A percentile compares a stretch with the other conserved stretches of the same genome.
These are phyloP conservation scores for Hyaloscypha finlandica DNA, from an alignment of 495 filamentous ascomycete genomes.

Conservation along the genomic window DNA sequence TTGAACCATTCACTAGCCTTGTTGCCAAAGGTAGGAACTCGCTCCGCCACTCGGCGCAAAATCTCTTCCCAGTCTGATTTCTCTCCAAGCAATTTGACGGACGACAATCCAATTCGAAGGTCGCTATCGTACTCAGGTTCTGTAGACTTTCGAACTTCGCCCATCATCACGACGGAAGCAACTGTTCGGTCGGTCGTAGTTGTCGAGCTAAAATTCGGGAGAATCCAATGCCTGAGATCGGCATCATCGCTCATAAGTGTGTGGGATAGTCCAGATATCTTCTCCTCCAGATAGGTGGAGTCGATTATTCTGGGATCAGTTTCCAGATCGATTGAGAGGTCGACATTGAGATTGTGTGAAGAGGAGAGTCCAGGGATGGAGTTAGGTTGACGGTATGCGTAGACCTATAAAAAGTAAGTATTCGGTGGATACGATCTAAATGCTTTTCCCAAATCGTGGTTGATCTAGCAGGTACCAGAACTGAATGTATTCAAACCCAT, in stretches of 20 bases:
- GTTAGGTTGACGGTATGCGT: not conserved
- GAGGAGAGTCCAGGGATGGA: not conserved
- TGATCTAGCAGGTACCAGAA: no score
- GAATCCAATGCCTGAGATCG: not conserved
- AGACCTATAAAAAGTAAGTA: not conserved
- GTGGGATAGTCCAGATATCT: not conserved
- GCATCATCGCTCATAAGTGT: not conserved
- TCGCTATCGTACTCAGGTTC: not conserved
- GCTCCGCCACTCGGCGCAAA: not conserved
- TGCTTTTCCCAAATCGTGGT: no score
- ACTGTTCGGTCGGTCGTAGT: not conserved
- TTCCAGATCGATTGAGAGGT: not conserved
- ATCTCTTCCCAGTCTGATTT: not conserved
- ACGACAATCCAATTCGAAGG: not conserved
- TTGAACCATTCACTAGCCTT: not conserved
- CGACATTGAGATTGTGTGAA: not conserved
- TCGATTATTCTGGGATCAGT: not conserved
- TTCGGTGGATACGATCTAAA: not conserved
- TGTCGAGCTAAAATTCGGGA: not conserved
- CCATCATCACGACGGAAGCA: not conserved
- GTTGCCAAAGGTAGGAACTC: not conserved
- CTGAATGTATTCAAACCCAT: no score
- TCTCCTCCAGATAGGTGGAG: not conserved
- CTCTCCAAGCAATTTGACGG: not conserved
- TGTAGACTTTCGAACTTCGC: not conserved